Evolutionary conservation across 495 filamentous ascomycete genomes (phyloP).

Genomic region (Pyrenula massariospora): DNA sequence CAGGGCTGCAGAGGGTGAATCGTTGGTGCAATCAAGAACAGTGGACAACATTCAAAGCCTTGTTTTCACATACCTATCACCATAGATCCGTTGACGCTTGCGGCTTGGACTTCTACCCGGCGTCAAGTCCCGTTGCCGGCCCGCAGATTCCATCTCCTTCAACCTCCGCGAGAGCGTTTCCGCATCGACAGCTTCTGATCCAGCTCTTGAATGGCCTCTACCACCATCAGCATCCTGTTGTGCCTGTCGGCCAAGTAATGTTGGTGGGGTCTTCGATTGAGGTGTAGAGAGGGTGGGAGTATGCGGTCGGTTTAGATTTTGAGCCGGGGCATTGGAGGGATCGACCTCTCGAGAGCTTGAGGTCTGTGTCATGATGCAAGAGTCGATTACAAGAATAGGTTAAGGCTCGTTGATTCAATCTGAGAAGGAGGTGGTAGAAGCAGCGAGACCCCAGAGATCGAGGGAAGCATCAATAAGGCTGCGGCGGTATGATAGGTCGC

Average conservation of each 20-base stretch:
- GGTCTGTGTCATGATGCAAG: not conserved
- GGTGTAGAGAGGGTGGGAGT: slow-evolving; percentile 17
- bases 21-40: too few relatives aligned
- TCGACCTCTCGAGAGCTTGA: not conserved
- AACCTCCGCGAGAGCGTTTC: slow-evolving; percentile 50
- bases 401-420: too few relatives aligned
- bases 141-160: slow-evolving; percentile 51
- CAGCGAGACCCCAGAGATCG: too few relatives aligned
- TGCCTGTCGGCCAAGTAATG: slow-evolving; percentile 27
- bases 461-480: too few relatives aligned
- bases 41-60: too few relatives aligned
- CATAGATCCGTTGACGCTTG: slow-evolving; percentile 79
- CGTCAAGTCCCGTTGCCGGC: slow-evolving; percentile 51
- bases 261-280: slow-evolving; percentile 31
- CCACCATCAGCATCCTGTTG: slow-evolving; percentile 20
- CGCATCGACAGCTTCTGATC: slow-evolving; percentile 48
- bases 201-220: slow-evolving; percentile 18
- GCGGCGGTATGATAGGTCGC: too few relatives aligned
- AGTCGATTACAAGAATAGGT: too few relatives aligned
- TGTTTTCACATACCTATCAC: slow-evolving; percentile 53
- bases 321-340: not conserved
- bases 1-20: too few relatives aligned
- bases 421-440: too few relatives aligned
- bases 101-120: slow-evolving; percentile 69
- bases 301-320: not conserved